phyloP scores from a whole-genome alignment of 192 early-diverging fungal species.

The Linnemannia hyalina region DNA sequence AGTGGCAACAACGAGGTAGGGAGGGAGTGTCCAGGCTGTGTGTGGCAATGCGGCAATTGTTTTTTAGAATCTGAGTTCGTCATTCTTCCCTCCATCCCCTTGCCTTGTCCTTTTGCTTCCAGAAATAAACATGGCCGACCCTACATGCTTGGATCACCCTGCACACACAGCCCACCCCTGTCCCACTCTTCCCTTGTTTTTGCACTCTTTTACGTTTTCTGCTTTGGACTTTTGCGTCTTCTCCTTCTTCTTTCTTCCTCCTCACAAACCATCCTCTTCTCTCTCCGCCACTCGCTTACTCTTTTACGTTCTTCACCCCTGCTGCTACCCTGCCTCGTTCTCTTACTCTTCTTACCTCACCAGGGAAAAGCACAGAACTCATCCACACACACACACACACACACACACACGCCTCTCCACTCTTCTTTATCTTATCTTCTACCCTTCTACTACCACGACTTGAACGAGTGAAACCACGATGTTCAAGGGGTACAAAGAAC shows the following conservation, averaged over 20 bases:
- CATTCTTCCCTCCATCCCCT: neutral
- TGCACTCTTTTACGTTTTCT: neutral
- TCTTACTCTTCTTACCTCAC: neutral
- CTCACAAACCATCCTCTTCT: neutral
- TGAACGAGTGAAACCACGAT: neutral
- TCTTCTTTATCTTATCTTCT: neutral
- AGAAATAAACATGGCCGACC: neutral
- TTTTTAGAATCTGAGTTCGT: neutral
- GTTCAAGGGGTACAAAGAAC: constrained; percentile 49
- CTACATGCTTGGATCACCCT: neutral
- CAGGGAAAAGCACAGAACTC: neutral
- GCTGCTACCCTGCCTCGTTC: neutral
- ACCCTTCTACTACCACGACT: neutral
- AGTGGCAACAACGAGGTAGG: neutral
- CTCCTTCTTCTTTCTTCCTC: neutral
- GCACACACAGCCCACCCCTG: neutral
- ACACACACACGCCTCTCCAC: neutral
- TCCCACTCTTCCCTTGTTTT: neutral
- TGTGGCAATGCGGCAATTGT: neutral
- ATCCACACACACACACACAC: neutral
- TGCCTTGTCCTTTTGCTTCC: neutral
- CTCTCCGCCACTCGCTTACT: neutral
- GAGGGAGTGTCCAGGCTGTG: neutral
- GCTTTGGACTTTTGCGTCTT: constrained; percentile 3
- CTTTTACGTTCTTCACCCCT: neutral